Percentiles rank a stretch among this genome's conserved stretches.
Evolutionary conservation across 2,329 filamentous ascomycete species (phyloP).

Genomic region (Pseudogymnoascus sp.): DNA sequence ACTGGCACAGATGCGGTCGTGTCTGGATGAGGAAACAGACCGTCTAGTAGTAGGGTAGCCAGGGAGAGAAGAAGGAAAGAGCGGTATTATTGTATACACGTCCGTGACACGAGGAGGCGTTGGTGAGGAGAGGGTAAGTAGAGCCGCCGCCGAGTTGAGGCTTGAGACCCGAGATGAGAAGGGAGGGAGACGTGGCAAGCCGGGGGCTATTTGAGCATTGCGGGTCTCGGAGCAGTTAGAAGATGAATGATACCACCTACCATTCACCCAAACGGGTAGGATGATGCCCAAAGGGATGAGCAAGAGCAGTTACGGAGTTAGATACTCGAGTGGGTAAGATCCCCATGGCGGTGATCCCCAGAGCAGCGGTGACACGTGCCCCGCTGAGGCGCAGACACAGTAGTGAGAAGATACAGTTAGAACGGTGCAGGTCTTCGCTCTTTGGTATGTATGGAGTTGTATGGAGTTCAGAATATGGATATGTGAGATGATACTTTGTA

Average conservation of each 20-base stretch:
- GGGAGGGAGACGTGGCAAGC: slow-evolving; percentile 3
- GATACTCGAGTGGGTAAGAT: background rate
- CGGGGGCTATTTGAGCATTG: background rate
- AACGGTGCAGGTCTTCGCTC: background rate
- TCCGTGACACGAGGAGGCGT: background rate
- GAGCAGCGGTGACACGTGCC: slow-evolving; percentile 5
- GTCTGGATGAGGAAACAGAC: background rate
- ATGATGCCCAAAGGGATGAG: background rate
- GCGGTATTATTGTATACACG: background rate
- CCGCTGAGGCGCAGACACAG: background rate
- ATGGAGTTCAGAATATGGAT: background rate
- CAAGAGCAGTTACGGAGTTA: background rate
- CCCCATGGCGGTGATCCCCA: background rate
- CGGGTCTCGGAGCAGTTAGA: background rate
- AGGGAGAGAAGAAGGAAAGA: background rate
- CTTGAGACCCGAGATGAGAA: background rate
- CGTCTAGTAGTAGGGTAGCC: background rate
- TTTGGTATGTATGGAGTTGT: background rate
- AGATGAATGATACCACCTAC: background rate
- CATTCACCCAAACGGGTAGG: background rate
- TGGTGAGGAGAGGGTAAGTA: background rate
- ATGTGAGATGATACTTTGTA: background rate
- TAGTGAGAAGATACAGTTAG: background rate
- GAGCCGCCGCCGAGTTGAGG: background rate
- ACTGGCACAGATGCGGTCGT: background rate